phyloP scores from a whole-genome alignment of 257 asterid species.

The Orobanche coerulescens region DNA sequence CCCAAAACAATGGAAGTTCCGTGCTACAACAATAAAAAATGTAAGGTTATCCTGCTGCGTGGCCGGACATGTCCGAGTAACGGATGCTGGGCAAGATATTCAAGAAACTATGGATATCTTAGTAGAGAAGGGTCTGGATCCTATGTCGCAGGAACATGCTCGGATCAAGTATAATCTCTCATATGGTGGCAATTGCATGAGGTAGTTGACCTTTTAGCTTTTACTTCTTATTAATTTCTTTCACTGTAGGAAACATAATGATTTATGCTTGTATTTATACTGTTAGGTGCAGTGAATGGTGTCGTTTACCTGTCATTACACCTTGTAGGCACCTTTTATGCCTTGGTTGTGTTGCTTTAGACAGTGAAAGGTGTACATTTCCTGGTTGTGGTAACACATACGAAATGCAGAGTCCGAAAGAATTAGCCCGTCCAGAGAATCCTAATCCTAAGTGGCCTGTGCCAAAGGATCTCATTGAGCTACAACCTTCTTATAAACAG shows the following conservation, averaged over 20 bases:
- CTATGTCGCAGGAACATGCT: slow-evolving; percentile 57
- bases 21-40: slow-evolving; percentile 74
- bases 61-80: slow-evolving; percentile 82
- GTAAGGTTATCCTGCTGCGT: slow-evolving; percentile 95
- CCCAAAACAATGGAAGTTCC: slow-evolving; percentile 90
- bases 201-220: slow-evolving; percentile 36
- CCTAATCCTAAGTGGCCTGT: slow-evolving; percentile 99
- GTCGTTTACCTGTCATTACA: slow-evolving; percentile 88
- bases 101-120: slow-evolving; percentile 95
- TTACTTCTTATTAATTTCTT: slow-evolving; percentile 18
- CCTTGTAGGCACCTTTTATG: slow-evolving; percentile 94
- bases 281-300: slow-evolving; percentile 84
- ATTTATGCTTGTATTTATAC: slow-evolving; percentile 18
- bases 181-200: slow-evolving; percentile 75
- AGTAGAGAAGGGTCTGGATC: slow-evolving; percentile 58
- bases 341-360: slow-evolving; percentile 87
- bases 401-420: slow-evolving; percentile 96
- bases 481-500: slow-evolving; percentile 97
- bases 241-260: slow-evolving; percentile 15
- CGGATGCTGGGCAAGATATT: slow-evolving; percentile 92
- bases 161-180: slow-evolving; percentile 45
- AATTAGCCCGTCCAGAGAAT: slow-evolving; percentile 87
- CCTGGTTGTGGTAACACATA: slow-evolving; percentile 72
- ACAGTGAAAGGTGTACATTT: slow-evolving; percentile 71
- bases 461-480: slow-evolving; percentile 96